Percentiles rank a stretch among this genome's conserved stretches.
phyloP scores from a whole-genome alignment of 2,329 filamentous ascomycete genomes.

The Xylaria sp. region DNA sequence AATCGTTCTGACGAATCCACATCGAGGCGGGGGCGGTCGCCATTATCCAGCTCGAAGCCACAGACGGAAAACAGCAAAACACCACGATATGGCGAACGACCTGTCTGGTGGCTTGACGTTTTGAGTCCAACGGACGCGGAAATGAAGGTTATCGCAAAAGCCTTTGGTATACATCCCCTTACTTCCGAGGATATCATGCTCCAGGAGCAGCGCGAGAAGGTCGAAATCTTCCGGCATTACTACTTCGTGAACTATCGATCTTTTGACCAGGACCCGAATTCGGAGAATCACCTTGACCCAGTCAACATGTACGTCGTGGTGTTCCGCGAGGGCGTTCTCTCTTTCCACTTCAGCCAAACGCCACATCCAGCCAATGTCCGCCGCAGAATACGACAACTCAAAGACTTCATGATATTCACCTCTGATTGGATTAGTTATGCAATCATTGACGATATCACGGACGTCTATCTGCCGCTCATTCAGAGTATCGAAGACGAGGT shows the following conservation, averaged over 20 bases:
- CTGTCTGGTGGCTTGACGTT: constrained; percentile 95
- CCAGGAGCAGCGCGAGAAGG: constrained; percentile 95
- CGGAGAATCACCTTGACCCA: constrained; percentile 85
- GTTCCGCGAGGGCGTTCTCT: constrained; percentile 90
- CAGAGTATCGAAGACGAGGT: constrained; percentile 93
- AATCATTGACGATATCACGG: constrained; percentile 96
- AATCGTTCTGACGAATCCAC: constrained; percentile 22
- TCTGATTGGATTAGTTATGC: constrained; percentile 99
- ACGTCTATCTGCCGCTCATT: constrained; percentile 89
- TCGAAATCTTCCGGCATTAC: constrained; percentile 94
- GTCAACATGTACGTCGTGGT: constrained; percentile 98
- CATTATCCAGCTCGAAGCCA: constrained; percentile 14
- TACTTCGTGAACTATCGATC: constrained; percentile 99
- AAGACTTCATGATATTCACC: constrained; percentile 86
- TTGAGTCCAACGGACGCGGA: constrained; percentile 86
- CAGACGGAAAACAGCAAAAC: constrained; percentile 29
- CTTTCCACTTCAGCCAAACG: constrained; percentile 94
- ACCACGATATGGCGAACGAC: constrained; percentile 65
- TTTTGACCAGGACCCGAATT: constrained; percentile 90
- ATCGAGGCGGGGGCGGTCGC: constrained; percentile 23
- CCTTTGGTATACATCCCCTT: constrained; percentile 92
- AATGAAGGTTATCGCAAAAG: constrained; percentile 88
- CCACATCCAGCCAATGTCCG: constrained; percentile 96
- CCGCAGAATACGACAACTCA: constrained; percentile 83
- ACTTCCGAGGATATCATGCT: constrained; percentile 96